These are phyloP conservation scores for Beauveria scarabaeidicola DNA, from an alignment of 2,329 filamentous ascomycete species.

Conservation along the genomic window DNA sequence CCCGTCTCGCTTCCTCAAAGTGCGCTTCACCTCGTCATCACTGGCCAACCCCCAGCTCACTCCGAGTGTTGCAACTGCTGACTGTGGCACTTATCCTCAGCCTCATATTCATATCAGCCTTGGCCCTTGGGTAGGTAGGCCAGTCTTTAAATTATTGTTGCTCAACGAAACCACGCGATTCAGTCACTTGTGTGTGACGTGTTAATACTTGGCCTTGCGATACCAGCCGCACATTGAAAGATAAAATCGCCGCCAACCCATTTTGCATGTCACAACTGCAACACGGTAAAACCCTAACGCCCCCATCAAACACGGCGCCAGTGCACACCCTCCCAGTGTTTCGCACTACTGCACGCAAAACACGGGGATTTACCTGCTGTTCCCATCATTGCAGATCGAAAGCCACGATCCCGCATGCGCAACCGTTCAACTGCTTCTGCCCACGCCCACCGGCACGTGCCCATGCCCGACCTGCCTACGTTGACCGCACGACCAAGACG, in stretches of 20 bases:
- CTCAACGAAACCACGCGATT: background rate
- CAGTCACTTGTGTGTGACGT: background rate
- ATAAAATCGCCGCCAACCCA: background rate
- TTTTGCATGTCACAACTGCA: too few relatives aligned
- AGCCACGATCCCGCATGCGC: slow-evolving; percentile 1
- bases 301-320: background rate
- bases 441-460: background rate
- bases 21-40: background rate
- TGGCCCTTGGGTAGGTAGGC: background rate
- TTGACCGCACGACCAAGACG: background rate
- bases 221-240: background rate
- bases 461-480: background rate
- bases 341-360: background rate
- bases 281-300: too few relatives aligned
- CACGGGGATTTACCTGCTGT: background rate
- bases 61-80: background rate
- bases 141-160: too few relatives aligned
- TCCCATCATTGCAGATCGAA: background rate
- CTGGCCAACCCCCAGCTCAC: background rate
- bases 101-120: background rate
- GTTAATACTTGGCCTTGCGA: too few relatives aligned
- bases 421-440: background rate
- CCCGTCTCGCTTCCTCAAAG: background rate
- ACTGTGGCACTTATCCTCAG: background rate
- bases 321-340: background rate